Evolutionary conservation across 2,329 filamentous ascomycete species (phyloP), one percentile per base, ranked within the genome.

Genomic region (Conoideocrella luteorostrata): DNA sequence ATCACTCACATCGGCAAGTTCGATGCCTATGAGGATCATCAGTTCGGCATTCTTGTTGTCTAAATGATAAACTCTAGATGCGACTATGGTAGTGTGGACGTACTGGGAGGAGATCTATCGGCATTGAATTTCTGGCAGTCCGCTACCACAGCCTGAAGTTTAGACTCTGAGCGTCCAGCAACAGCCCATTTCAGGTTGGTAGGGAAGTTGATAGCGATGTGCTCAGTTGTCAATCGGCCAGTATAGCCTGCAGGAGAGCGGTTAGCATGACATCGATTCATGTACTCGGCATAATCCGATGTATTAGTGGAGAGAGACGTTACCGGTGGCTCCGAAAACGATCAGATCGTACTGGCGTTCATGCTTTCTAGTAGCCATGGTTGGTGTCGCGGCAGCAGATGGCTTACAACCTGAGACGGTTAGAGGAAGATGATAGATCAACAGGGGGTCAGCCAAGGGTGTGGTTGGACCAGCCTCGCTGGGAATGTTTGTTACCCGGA

Each of bases 101-200:
- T 75, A 86, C 84, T 78, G 57, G 89, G 88, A 42, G 78, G 74
- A 28, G 69, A 58, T 42, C 90, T 82, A 61, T 94, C 82, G 2
- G 81, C 71, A 58, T 86, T 86, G 46, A 85, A 56, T 45, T 67
- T 60, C 54, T 80, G 80, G 59, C 90, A 74, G 43, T 86, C 79
- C 41, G 80, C 69, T 7, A 81, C 78, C 10, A 96, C 64, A 32
- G 68, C 66, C 52, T 84, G 75, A 4, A 97, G 74, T 63, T 95
- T 95, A 39, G 72, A 68, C 39, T 74, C 69, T n/a, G 86, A 90
- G 21, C 90, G 84, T 23, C 90, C 90, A 36, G 88, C 87, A 44
- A 96, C 71, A 12, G 88, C 90, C 90, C 90, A 96, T 69, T 80
- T 88, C 49, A 95, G 63, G 59, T 88, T 78, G 15, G 84, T 87